Evolutionary conservation across 768 basidiomycete species (phyloP).

Genomic region (Termitomyces titanicus): DNA sequence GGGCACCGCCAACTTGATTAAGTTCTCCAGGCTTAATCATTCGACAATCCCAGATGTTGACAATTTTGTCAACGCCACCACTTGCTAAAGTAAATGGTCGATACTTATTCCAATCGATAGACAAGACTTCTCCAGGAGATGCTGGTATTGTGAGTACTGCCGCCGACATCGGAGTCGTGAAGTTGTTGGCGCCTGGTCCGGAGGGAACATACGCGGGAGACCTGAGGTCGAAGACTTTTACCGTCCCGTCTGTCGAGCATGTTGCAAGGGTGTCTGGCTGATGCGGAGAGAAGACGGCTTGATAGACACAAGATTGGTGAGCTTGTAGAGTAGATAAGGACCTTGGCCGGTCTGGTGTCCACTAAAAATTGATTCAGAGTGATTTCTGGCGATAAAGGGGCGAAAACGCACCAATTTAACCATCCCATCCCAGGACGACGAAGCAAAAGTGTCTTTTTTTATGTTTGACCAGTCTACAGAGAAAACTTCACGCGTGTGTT

Average conservation of each 20-base stretch:
- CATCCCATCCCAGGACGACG: constrained; percentile 89
- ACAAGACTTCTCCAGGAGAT: constrained; percentile 72
- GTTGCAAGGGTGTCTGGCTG: constrained; percentile 77
- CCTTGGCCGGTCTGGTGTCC: constrained; percentile 78
- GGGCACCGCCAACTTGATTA: constrained; percentile 63
- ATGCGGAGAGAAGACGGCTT: constrained; percentile 91
- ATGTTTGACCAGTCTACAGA: constrained; percentile 96
- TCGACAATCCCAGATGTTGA: constrained; percentile 84
- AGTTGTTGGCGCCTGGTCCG: constrained; percentile 48
- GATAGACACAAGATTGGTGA: constrained; percentile 83
- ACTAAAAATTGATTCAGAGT: constrained; percentile 44
- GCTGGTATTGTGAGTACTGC: constrained; percentile 77
- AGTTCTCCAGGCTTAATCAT: constrained; percentile 64
- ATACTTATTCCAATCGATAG: constrained; percentile 94
- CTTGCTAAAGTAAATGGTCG: constrained; percentile 73
- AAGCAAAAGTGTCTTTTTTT: constrained; percentile 82
- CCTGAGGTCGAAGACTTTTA: constrained; percentile 81
- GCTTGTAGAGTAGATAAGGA: constrained; percentile 83
- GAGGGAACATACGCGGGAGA: constrained; percentile 53
- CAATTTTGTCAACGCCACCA: constrained; percentile 71
- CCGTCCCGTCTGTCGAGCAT: constrained; percentile 82
- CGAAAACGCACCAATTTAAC: constrained; percentile 72
- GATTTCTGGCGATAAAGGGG: not conserved
- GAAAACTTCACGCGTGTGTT: constrained; percentile 91
- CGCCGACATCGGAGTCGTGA: constrained; percentile 64